These are phyloP conservation scores for Aethionema arabicum DNA, from an alignment of 345 rosid genomes.

Conservation along the genomic window DNA sequence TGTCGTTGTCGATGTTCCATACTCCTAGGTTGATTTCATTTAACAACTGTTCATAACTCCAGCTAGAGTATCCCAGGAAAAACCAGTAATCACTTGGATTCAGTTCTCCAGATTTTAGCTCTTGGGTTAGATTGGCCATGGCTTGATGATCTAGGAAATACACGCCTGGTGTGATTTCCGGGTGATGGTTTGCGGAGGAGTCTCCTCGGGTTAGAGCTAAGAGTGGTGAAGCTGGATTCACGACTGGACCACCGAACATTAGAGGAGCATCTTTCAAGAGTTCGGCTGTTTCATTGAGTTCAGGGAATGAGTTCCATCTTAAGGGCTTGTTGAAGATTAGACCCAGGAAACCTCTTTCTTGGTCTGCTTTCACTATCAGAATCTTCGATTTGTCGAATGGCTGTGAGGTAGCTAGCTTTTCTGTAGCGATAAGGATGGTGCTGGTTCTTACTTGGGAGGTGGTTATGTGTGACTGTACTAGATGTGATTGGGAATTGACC, in stretches of 20 bases:
- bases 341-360: conserved; percentile 61
- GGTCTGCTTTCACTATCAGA: conserved; percentile 61
- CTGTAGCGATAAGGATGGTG: conserved; percentile 66
- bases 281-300: conserved; percentile 49
- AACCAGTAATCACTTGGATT: conserved; percentile 69
- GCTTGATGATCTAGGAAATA: conserved; percentile 70
- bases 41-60: conserved; percentile 79
- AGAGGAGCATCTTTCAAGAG: conserved; percentile 66
- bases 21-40: conserved; percentile 69
- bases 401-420: conserved; percentile 45
- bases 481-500: conserved; percentile 30
- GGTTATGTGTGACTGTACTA: conserved; percentile 30
- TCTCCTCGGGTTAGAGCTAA: conserved; percentile 56
- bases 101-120: conserved; percentile 40
- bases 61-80: conserved; percentile 79
- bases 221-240: conserved; percentile 58
- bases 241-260: conserved; percentile 73
- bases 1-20: conserved; percentile 53
- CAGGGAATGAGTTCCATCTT: conserved; percentile 64
- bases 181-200: conserved; percentile 26
- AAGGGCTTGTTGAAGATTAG: conserved; percentile 73
- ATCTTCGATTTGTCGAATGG: conserved; percentile 69
- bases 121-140: conserved; percentile 46
- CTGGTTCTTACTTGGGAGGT: conserved; percentile 49
- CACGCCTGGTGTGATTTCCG: conserved; percentile 62